These are phyloP conservation scores for Neocucurbitaria cava DNA, from an alignment of 2,329 filamentous ascomycete species.

Conservation along the genomic window DNA sequence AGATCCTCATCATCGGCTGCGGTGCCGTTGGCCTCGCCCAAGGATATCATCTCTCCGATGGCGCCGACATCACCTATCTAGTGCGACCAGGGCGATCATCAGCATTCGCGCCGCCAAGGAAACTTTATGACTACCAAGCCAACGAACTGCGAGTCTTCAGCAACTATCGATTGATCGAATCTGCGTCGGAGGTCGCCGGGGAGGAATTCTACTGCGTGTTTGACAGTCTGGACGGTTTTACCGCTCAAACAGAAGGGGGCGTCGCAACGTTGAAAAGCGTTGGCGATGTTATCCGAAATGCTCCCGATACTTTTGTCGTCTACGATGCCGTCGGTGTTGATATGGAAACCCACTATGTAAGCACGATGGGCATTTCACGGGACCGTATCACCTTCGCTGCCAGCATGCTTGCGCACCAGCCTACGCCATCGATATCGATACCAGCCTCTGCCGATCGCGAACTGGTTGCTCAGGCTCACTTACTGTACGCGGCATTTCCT, in stretches of 20 bases:
- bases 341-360: constrained; percentile 23
- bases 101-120: constrained; percentile 24
- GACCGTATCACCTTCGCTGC: constrained; percentile 10
- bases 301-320: constrained; percentile 15
- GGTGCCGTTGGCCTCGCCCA: constrained; percentile 29
- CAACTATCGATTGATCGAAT: constrained; percentile 27
- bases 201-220: constrained; percentile 24
- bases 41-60: constrained; percentile 25
- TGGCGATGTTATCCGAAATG: constrained; percentile 20
- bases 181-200: constrained; percentile 14
- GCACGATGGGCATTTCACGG: constrained; percentile 10
- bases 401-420: constrained; percentile 32
- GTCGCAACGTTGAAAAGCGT: constrained; percentile 11
- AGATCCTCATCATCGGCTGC: constrained; percentile 29
- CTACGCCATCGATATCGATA: constrained; percentile 17
- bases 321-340: constrained; percentile 26
- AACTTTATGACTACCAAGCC: constrained; percentile 29
- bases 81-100: constrained; percentile 28
- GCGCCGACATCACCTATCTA: constrained; percentile 29
- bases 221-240: constrained; percentile 30
- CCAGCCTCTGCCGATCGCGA: constrained; percentile 10
- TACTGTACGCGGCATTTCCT: constrained; percentile 10
- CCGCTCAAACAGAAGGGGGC: constrained; percentile 26
- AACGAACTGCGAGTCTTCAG: constrained; percentile 20
- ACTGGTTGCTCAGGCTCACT: constrained; percentile 16